Percentiles rank a stretch among this genome's conserved stretches.
phyloP scores from a whole-genome alignment of 2,329 filamentous ascomycete species.

The Dactylellina sp. region DNA sequence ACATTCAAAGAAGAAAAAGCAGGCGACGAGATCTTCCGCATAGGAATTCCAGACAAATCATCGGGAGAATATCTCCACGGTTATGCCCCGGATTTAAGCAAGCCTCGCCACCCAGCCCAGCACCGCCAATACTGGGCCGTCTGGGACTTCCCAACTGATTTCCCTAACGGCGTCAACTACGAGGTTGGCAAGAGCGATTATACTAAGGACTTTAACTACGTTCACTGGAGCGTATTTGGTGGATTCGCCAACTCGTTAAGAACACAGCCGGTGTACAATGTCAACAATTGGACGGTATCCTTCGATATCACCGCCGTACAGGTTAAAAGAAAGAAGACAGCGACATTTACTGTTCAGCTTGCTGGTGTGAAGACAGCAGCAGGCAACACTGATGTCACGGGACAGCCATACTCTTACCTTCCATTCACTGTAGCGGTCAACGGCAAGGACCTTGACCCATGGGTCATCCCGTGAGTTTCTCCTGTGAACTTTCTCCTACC shows the following conservation, averaged over 20 bases:
- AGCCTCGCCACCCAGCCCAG: constrained; percentile 69
- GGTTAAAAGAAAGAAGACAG: constrained; percentile 65
- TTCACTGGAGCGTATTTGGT: constrained; percentile 76
- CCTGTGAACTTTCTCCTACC: neutral
- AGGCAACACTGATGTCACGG: constrained; percentile 73
- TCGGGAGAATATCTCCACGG: constrained; percentile 73
- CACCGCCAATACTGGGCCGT: constrained; percentile 73
- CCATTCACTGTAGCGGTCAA: constrained; percentile 68
- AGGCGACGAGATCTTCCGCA: constrained; percentile 72
- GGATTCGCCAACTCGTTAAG: constrained; percentile 67
- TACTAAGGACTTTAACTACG: constrained; percentile 71
- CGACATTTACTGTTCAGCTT: constrained; percentile 73
- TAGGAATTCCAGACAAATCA: constrained; percentile 73
- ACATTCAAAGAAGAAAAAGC: constrained; percentile 70
- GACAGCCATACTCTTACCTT: constrained; percentile 69
- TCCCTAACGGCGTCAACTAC: constrained; percentile 71
- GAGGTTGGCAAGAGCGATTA: constrained; percentile 69
- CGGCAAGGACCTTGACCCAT: constrained; percentile 64
- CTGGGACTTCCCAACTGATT: constrained; percentile 72
- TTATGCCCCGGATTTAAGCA: constrained; percentile 66
- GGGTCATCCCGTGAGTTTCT: constrained; percentile 69
- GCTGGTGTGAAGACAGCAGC: constrained; percentile 73
- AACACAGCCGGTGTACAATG: constrained; percentile 64
- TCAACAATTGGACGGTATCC: constrained; percentile 72
- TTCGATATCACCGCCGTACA: constrained; percentile 67